A percentile compares a stretch with the other conserved stretches of the same genome.
These are phyloP conservation scores for Puccinia polysora DNA, from an alignment of 1,284 basidiomycete species.

Conservation along the genomic window DNA sequence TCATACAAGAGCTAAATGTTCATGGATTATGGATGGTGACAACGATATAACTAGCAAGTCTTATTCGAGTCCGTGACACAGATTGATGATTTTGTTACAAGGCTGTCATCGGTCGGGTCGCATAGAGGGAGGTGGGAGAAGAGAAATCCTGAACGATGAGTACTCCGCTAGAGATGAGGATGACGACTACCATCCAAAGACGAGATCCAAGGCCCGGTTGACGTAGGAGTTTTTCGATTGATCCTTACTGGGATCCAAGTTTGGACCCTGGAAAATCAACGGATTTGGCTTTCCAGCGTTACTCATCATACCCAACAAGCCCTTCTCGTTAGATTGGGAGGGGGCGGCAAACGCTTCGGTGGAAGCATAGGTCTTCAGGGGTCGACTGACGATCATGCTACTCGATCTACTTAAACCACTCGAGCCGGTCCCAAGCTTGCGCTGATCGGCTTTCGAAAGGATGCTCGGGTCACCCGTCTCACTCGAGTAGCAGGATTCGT, in stretches of 20 bases:
- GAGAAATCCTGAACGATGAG: too few species aligned
- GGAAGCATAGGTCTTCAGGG: constrained; percentile 22
- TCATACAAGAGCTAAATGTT: too few species aligned
- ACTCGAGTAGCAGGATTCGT: not conserved
- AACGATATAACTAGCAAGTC: too few species aligned
- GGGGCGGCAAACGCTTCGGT: constrained; percentile 33
- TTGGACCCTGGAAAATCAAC: constrained; percentile 23
- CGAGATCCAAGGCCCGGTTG: constrained; percentile 34
- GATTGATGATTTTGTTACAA: too few species aligned
- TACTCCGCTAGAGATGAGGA: too few species aligned
- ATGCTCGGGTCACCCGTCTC: not conserved
- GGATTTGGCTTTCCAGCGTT: constrained; percentile 36
- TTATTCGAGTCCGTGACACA: too few species aligned
- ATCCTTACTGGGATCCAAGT: not conserved
- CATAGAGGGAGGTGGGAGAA: too few species aligned
- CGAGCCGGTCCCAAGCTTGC: not conserved
- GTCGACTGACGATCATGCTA: constrained; percentile 27
- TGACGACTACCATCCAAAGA: constrained; percentile 37
- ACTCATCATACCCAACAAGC: constrained; percentile 22
- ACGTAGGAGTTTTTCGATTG: constrained; percentile 15
- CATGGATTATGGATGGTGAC: too few species aligned
- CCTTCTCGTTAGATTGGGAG: constrained; percentile 17
- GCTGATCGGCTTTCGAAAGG: constrained; percentile 1
- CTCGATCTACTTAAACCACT: not conserved
- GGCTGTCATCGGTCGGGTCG: too few species aligned